These are phyloP conservation scores for Sicyos edulis DNA, from an alignment of 306 rosid species.

Conservation along the genomic window DNA sequence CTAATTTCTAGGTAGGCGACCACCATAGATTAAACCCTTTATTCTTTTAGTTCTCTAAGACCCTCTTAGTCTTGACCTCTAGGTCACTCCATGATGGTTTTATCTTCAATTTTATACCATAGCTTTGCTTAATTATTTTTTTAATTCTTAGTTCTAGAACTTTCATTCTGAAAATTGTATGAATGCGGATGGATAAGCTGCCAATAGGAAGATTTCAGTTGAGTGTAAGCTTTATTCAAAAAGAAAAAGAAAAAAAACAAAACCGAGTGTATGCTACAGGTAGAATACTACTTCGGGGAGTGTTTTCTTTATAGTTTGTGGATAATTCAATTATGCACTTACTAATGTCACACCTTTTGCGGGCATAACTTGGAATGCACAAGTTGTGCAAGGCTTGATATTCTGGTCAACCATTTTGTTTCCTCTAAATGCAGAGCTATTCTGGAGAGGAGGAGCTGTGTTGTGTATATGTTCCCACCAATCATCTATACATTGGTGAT, in stretches of 20 bases:
- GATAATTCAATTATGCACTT: not conserved
- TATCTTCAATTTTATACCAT: not conserved
- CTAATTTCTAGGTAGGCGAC: too few species aligned
- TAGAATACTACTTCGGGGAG: too few species aligned
- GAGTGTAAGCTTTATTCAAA: too few species aligned
- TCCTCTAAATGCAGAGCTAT: conserved; percentile 44
- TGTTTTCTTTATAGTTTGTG: not conserved
- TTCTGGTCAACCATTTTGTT: conserved; percentile 5
- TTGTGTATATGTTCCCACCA: conserved; percentile 89
- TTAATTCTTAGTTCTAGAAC: not conserved
- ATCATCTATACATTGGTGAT: conserved; percentile 89
- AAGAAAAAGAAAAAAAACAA: too few species aligned
- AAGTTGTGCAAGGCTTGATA: not conserved
- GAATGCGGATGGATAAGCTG: too few species aligned
- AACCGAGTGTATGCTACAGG: too few species aligned
- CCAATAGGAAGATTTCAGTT: not conserved
- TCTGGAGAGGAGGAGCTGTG: conserved; percentile 81
- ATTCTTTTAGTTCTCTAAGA: too few species aligned
- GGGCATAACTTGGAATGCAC: not conserved
- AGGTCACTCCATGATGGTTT: too few species aligned
- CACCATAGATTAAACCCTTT: too few species aligned
- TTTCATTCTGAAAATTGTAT: not conserved
- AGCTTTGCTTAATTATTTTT: too few species aligned
- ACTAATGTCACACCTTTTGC: not conserved
- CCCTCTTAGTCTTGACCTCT: too few species aligned